Percentiles rank a stretch among this genome's conserved stretches.
phyloP scores from a whole-genome alignment of 2,329 filamentous ascomycete species.

The Aspergillus sp. region DNA sequence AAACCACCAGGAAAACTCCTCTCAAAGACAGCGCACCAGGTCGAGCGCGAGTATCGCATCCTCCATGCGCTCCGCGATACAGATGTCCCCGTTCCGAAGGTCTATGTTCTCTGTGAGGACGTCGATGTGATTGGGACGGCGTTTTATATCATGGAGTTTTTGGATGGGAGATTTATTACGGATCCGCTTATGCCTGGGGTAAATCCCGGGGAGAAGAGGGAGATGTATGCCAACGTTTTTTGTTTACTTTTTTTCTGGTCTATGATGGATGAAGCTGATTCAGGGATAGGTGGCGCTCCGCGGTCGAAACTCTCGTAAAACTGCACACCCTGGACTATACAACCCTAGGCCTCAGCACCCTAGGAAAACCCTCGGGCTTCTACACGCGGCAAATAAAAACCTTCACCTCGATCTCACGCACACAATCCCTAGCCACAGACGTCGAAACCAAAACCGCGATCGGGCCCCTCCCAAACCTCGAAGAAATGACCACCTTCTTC shows the following conservation, averaged over 20 bases:
- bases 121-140: conserved; percentile 77
- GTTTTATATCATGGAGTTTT: conserved; percentile 97
- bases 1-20: conserved; percentile 93
- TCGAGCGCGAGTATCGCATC: conserved; percentile 93
- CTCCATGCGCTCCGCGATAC: conserved; percentile 80
- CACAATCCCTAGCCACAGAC: conserved; percentile 76
- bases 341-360: conserved; percentile 69
- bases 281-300: conserved; percentile 72
- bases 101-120: conserved; percentile 86
- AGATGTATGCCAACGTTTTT: conserved; percentile 59
- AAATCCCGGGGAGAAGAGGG: conserved; percentile 67
- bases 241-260: background rate
- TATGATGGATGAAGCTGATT: background rate
- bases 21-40: conserved; percentile 91
- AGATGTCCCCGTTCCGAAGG: conserved; percentile 82
- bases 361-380: conserved; percentile 76
- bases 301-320: conserved; percentile 78
- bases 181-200: conserved; percentile 81
- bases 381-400: conserved; percentile 88
- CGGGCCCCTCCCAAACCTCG: conserved; percentile 80
- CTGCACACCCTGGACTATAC: conserved; percentile 76
- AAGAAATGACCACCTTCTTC: conserved; percentile 80
- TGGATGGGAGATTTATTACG: conserved; percentile 91
- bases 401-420: conserved; percentile 75
- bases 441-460: conserved; percentile 76